Base-by-base conservation (phyloP, 2,329 filamentous ascomycete species). In the Colletotrichum navitas region DNA sequence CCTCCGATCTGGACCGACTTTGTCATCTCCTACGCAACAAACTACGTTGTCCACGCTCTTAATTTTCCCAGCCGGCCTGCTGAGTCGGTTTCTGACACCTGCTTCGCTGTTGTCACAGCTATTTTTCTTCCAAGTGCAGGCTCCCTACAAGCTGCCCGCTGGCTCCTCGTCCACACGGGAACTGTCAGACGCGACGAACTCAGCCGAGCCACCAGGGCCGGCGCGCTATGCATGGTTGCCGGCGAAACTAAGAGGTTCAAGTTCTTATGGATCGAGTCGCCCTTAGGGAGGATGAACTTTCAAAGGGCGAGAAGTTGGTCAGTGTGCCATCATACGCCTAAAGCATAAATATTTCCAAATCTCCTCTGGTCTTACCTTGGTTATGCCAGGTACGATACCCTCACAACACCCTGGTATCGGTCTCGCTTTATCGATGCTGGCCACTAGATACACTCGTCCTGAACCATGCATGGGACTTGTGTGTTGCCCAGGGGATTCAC, bases 1-100 rank as follows among this genome's bases (percentile, higher is more conserved):
- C 75, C 76, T 29, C 54, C 76, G 0, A 59, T 62, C 18, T 74
- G 73, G 74, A 51, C 45, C 7, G 76, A 76, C 55, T 65, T 76
- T 14, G 34, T 76, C 14, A 60, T 75, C 24, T 78, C 78, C 66
- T 78, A 68, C 63, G 45, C 76, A 24, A 74, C 62, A 3, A 78
- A 78, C 43, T 78, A 78, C 63, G 59, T 77, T n/a, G 72, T 74
- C 11, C 76, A 78, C 60, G 76, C 72, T 16, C 73, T 74, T 14
- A 78, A 77, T 1, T 63, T 76, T 4, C 72, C 54, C 36, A 61
- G 72, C 21, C 58, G 55, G 10, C 77, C 76, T 24, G 77, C 75
- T 14, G 71, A 76, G 29, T 45, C 52, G 32, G 7, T 73, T 29
- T 56, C 66, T 14, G 69, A 72, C 45, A 70, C 72, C 32, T 68